Conservation (phyloP, 2,329 filamentous ascomycete genomes). For the Nemania sp. region DNA sequence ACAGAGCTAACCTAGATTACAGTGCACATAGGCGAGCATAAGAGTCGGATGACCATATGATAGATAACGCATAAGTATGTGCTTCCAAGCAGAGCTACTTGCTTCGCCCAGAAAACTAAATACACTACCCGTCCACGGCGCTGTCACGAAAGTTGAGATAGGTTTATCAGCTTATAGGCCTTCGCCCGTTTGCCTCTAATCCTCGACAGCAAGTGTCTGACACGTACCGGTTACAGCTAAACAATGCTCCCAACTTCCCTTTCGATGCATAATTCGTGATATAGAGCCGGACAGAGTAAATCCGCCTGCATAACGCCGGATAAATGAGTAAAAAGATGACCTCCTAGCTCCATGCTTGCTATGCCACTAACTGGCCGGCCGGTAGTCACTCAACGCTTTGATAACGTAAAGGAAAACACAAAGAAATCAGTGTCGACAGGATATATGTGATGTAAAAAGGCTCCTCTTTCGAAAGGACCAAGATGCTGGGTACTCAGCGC, state of each 20-base stretch:
- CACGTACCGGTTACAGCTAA: conserved; percentile 9
- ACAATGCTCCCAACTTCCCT: conserved; percentile 21
- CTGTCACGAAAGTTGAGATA: not conserved
- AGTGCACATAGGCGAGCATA: conserved; percentile 4
- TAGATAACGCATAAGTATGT: conserved; percentile 5
- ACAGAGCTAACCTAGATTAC: not conserved
- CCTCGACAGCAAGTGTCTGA: conserved; percentile 1
- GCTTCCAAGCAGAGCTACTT: conserved; percentile 1
- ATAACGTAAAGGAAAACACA: conserved; percentile 7
- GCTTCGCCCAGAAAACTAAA: conserved; percentile 13
- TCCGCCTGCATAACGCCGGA: conserved; percentile 19
- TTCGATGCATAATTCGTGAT: conserved; percentile 27
- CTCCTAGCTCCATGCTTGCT: conserved; percentile 20
- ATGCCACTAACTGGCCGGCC: conserved; percentile 3
- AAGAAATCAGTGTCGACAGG: conserved; percentile 16
- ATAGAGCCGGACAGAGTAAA: conserved; percentile 23
- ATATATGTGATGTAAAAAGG: conserved; percentile 16
- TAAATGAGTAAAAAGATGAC: conserved; percentile 22
- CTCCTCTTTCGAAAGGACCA: conserved; percentile 6
- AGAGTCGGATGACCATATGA: not conserved
- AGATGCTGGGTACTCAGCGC: conserved; percentile 15
- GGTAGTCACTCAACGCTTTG: conserved; percentile 1
- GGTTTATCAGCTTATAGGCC: conserved; percentile 9
- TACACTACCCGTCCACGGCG: conserved; percentile 8
- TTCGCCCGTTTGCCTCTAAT: not conserved